phyloP scores from a whole-genome alignment of 2,329 filamentous ascomycete genomes.

The Sclerotinia glacialis region DNA sequence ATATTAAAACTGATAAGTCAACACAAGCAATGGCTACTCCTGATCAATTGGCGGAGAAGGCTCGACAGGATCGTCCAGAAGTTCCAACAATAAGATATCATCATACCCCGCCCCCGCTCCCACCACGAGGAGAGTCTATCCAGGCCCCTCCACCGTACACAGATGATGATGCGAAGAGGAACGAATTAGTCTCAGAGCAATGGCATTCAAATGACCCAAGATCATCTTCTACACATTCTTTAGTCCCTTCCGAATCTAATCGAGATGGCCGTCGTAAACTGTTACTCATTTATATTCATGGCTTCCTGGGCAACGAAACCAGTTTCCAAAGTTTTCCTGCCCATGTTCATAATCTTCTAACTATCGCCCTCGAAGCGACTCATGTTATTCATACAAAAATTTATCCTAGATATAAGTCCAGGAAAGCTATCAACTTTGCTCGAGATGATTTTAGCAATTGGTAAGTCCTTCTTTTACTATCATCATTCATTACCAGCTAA shows the following conservation, averaged over 20 bases:
- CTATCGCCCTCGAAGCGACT: conserved; percentile 62
- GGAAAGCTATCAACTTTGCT: conserved; percentile 68
- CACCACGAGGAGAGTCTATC: conserved; percentile 30
- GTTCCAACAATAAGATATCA: conserved; percentile 16
- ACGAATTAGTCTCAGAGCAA: conserved; percentile 37
- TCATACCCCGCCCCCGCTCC: conserved; percentile 33
- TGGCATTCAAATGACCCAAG: conserved; percentile 39
- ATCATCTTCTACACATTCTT: conserved; percentile 39
- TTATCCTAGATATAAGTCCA: conserved; percentile 76
- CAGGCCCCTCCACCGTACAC: conserved; percentile 37
- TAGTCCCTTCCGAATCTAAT: conserved; percentile 36
- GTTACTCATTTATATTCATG: conserved; percentile 81
- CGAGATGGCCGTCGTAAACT: conserved; percentile 50
- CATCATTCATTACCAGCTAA: conserved; percentile 25
- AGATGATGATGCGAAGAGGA: conserved; percentile 33
- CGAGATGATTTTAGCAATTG: conserved; percentile 81
- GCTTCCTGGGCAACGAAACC: conserved; percentile 84
- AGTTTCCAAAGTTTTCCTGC: conserved; percentile 86
- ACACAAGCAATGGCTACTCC: conserved; percentile 27
- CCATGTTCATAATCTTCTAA: conserved; percentile 76
- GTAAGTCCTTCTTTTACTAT: conserved; percentile 41
- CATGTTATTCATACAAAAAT: conserved; percentile 85
- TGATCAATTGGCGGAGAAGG: conserved; percentile 32
- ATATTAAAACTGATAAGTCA: background rate
- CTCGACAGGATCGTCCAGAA: conserved; percentile 23